Evolutionary conservation across 1,139 yeast genomes (phyloP).

Genomic region (Saccharomyces hybrid): DNA sequence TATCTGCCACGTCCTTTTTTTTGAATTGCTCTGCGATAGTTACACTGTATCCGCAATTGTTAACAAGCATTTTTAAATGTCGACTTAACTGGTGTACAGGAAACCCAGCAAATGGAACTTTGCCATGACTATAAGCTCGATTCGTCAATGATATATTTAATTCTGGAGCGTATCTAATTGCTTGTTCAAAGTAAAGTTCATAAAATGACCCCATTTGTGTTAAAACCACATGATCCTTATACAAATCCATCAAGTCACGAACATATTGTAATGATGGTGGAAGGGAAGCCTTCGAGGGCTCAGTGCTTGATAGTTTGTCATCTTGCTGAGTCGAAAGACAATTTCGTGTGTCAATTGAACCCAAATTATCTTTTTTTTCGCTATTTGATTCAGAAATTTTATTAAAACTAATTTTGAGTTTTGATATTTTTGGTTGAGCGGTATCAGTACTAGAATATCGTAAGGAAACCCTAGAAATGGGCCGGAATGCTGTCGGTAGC

Average conservation of each 20-base stretch:
- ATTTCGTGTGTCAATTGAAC: neutral
- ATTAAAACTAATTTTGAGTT: neutral
- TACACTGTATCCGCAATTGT: slow-evolving; percentile 59
- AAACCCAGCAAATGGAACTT: slow-evolving; percentile 85
- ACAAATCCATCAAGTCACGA: slow-evolving; percentile 39
- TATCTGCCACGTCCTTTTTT: slow-evolving; percentile 17
- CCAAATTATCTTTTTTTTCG: neutral
- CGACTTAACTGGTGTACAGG: slow-evolving; percentile 66
- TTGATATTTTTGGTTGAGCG: neutral
- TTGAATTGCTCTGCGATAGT: slow-evolving; percentile 70
- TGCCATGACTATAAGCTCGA: slow-evolving; percentile 39
- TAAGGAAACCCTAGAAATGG: neutral
- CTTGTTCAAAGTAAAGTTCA: slow-evolving; percentile 84
- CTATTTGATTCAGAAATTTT: neutral
- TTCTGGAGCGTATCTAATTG: slow-evolving; percentile 60
- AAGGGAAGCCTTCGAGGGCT: slow-evolving; percentile 4
- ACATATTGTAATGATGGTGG: slow-evolving; percentile 31
- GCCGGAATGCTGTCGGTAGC: neutral
- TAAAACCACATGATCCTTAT: slow-evolving; percentile 66
- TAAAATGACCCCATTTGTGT: slow-evolving; percentile 90
- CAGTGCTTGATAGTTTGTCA: neutral
- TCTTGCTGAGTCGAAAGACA: neutral
- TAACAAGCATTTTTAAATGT: slow-evolving; percentile 65
- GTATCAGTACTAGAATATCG: neutral
- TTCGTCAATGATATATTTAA: slow-evolving; percentile 57